Conservation (phyloP, 192 early-diverging fungal species). For the Mortierella claussenii region DNA sequence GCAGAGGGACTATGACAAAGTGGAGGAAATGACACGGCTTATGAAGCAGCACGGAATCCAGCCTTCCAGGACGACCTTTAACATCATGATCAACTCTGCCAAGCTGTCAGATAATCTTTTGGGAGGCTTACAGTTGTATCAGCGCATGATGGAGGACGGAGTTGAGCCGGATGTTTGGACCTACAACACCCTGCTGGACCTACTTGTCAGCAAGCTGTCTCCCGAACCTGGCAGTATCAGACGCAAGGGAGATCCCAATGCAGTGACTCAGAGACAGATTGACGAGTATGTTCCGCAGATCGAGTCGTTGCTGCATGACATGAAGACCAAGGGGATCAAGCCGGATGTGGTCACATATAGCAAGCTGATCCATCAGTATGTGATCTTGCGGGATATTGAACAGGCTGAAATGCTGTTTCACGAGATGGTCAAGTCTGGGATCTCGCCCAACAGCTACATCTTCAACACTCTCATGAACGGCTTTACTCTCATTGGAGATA, state of each 20-base stretch:
- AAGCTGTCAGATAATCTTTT: conserved; percentile 16
- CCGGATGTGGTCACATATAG: conserved; percentile 37
- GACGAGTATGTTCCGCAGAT: conserved; percentile 30
- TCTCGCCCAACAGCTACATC: conserved; percentile 22
- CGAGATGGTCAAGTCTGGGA: conserved; percentile 44
- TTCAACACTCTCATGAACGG: conserved; percentile 51
- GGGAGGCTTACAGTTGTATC: conserved; percentile 28
- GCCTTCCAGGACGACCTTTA: conserved; percentile 31
- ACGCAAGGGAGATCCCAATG: conserved; percentile 6
- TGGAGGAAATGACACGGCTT: conserved; percentile 32
- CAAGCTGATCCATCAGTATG: conserved; percentile 47
- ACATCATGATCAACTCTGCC: conserved; percentile 48
- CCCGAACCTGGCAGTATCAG: not conserved
- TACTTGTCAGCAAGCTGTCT: conserved; percentile 8
- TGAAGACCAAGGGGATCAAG: conserved; percentile 30
- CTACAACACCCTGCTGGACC: conserved; percentile 33
- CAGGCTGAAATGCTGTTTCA: conserved; percentile 48
- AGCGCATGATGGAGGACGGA: conserved; percentile 26
- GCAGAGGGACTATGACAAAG: conserved; percentile 26
- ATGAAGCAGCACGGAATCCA: conserved; percentile 27
- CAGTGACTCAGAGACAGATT: conserved; percentile 11
- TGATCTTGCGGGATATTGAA: conserved; percentile 37
- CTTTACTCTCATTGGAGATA: conserved; percentile 36
- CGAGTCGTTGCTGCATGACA: conserved; percentile 29
- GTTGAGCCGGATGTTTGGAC: conserved; percentile 44